phyloP scores from a whole-genome alignment of 306 rosid genomes.

The Bauhinia variegata region DNA sequence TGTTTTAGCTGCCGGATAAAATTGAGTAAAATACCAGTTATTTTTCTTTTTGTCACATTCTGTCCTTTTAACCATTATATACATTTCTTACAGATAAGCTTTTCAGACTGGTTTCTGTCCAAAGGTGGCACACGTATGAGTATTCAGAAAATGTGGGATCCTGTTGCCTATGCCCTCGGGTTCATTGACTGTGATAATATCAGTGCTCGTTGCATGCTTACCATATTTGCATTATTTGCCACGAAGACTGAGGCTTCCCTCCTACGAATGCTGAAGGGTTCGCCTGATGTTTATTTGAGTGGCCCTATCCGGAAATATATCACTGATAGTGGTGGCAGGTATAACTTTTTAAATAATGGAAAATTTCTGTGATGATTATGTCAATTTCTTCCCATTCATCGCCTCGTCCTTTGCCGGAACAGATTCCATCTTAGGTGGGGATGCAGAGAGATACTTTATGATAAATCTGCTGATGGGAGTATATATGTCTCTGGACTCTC shows the following conservation, averaged over 20 bases:
- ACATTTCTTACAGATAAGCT: conserved; percentile 73
- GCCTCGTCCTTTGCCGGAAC: conserved; percentile 46
- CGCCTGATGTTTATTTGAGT: conserved; percentile 90
- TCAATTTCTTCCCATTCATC: conserved; percentile 32
- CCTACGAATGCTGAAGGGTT: conserved; percentile 97
- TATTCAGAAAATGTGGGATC: conserved; percentile 91
- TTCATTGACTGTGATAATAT: conserved; percentile 98
- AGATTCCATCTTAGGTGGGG: conserved; percentile 99
- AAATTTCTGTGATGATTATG: conserved; percentile 16
- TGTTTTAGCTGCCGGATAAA: conserved; percentile 5
- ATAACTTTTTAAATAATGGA: conserved; percentile 15
- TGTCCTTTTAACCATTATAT: conserved; percentile 21
- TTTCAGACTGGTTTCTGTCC: conserved; percentile 97
- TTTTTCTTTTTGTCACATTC: conserved; percentile 10
- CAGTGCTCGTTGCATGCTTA: conserved; percentile 99
- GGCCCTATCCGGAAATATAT: conserved; percentile 92
- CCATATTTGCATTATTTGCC: conserved; percentile 94
- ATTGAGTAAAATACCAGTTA: not conserved
- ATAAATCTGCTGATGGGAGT: conserved; percentile 71
- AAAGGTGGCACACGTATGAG: conserved; percentile 98
- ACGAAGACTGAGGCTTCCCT: conserved; percentile 99
- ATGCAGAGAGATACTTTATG: conserved; percentile 84
- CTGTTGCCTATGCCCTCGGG: conserved; percentile 98
- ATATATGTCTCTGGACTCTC: conserved; percentile 72
- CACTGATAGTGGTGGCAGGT: conserved; percentile 97